phyloP scores from a whole-genome alignment of 768 basidiomycete genomes.

The Psilocybe tampanensis region DNA sequence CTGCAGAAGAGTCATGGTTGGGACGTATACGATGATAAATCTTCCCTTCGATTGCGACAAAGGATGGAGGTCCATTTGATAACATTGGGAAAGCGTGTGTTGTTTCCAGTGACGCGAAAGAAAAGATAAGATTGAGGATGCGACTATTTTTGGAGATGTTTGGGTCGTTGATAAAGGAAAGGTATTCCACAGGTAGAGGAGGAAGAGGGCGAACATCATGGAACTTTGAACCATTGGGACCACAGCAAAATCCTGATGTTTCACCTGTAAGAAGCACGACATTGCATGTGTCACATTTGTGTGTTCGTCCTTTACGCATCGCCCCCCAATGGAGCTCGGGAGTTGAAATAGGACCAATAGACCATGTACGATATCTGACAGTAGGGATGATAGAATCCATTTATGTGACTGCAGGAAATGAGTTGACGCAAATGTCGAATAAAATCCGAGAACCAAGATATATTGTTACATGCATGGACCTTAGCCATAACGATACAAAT shows the following conservation, averaged over 20 bases:
- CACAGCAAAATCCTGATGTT: constrained; percentile 32
- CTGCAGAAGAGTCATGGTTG: constrained; percentile 24
- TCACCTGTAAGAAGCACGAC: constrained; percentile 31
- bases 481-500: no score
- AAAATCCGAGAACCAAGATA: no score
- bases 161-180: constrained; percentile 24
- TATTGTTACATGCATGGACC: no score
- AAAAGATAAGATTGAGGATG: constrained; percentile 31
- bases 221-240: constrained; percentile 22
- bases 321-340: constrained; percentile 10
- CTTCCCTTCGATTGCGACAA: constrained; percentile 30
- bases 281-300: constrained; percentile 21
- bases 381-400: not conserved
- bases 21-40: constrained; percentile 35
- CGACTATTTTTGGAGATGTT: constrained; percentile 27
- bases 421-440: not conserved
- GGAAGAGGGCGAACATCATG: constrained; percentile 20
- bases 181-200: constrained; percentile 28
- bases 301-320: not conserved
- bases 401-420: not conserved
- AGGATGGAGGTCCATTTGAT: not conserved
- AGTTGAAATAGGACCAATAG: constrained; percentile 2
- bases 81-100: constrained; percentile 23
- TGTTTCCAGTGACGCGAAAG: constrained; percentile 31
- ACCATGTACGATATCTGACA: not conserved